Percentiles rank a stretch among this genome's conserved stretches.
phyloP scores from a whole-genome alignment of 164 flowering plant species.

The Stephania cephalantha region DNA sequence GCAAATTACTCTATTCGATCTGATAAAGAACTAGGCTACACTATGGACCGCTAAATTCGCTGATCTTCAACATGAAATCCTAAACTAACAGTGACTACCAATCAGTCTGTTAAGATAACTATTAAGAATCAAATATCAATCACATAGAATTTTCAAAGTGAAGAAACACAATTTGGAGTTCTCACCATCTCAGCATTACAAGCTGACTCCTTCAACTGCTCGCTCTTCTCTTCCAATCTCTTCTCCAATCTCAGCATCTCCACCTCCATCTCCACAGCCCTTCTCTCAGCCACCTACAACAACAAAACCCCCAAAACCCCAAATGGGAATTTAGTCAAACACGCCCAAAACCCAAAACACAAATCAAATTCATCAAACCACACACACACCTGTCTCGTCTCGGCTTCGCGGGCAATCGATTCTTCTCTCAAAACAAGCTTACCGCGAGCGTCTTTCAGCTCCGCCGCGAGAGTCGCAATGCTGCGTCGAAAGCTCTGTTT shows the following conservation, averaged over 20 bases:
- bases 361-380: background rate
- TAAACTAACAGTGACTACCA: too few relatives aligned
- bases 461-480: constrained; percentile 75
- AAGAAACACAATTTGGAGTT: background rate
- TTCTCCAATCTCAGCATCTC: constrained; percentile 49
- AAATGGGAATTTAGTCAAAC: background rate
- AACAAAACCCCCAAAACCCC: background rate
- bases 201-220: constrained; percentile 25
- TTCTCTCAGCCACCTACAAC: constrained; percentile 7
- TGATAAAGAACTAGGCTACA: too few relatives aligned
- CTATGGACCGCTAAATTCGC: too few relatives aligned
- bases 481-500: constrained; percentile 63
- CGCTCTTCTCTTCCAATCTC: constrained; percentile 56
- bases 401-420: constrained; percentile 51
- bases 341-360: background rate
- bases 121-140: too few relatives aligned
- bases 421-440: constrained; percentile 59
- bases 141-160: too few relatives aligned
- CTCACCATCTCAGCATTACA: background rate
- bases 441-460: constrained; percentile 76
- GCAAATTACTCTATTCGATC: too few relatives aligned
- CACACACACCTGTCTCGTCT: constrained; percentile 55
- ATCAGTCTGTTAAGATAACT: too few relatives aligned
- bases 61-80: too few relatives aligned
- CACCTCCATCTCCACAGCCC: constrained; percentile 58